Percentiles rank a stretch among this genome's conserved stretches.
These are phyloP conservation scores for Cutaneotrichosporon sp. DNA, from an alignment of 1,284 basidiomycete genomes.

Conservation along the genomic window DNA sequence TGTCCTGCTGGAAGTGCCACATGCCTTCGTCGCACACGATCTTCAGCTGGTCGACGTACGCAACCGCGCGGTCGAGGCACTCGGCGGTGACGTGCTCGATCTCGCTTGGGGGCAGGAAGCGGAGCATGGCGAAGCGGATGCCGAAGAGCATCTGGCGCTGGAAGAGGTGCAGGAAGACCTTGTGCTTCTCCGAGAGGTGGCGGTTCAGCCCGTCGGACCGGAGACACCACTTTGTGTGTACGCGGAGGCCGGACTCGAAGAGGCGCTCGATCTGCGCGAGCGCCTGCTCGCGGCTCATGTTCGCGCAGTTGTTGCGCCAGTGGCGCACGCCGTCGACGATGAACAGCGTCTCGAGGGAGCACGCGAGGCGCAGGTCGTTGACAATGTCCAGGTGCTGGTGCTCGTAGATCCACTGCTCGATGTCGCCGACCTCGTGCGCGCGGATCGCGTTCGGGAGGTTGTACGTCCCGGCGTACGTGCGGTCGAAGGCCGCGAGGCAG, in stretches of 20 bases:
- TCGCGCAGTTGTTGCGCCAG: neutral
- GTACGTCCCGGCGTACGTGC: constrained; percentile 4
- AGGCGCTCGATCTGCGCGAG: constrained; percentile 8
- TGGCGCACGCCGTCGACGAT: constrained; percentile 5
- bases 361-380: constrained; percentile 11
- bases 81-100: constrained; percentile 10
- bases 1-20: constrained; percentile 14
- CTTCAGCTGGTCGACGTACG: constrained; percentile 1
- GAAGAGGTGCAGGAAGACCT: constrained; percentile 1
- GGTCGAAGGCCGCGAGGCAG: constrained; percentile 5
- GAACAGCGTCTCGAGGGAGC: constrained; percentile 5
- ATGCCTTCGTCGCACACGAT: constrained; percentile 5
- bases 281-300: constrained; percentile 1
- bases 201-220: constrained; percentile 2
- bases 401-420: constrained; percentile 10
- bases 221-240: constrained; percentile 10
- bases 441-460: constrained; percentile 7
- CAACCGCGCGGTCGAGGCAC: constrained; percentile 10
- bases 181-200: neutral
- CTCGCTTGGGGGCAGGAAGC: constrained; percentile 3
- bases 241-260: neutral
- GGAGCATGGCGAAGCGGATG: constrained; percentile 4
- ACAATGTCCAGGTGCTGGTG: constrained; percentile 10
- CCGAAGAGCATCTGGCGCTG: constrained; percentile 4
- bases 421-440: constrained; percentile 6